Percentiles rank a stretch among this genome's conserved stretches.
phyloP scores from a whole-genome alignment of 768 basidiomycete species.

The Psilocybe sp. region DNA sequence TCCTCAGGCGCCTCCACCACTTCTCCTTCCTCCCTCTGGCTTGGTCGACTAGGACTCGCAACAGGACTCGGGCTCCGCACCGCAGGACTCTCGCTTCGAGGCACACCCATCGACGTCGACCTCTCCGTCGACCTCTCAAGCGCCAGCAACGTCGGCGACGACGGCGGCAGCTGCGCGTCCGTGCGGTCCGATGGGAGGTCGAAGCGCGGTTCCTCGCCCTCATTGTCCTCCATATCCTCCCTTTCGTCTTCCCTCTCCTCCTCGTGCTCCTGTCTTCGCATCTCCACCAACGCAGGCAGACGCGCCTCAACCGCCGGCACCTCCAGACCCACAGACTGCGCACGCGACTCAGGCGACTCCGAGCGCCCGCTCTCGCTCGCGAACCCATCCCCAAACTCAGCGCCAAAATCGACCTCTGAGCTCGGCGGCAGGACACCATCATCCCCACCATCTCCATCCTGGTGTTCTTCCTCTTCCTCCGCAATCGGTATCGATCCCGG shows the following conservation, averaged over 20 bases:
- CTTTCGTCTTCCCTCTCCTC: background rate
- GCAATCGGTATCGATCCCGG: too few species aligned
- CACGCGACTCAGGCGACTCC: too few species aligned
- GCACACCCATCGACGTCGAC: conserved; percentile 21
- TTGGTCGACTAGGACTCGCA: conserved; percentile 12
- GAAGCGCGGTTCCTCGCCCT: background rate
- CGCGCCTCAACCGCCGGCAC: background rate
- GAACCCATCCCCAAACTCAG: too few species aligned
- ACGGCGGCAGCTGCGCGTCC: conserved; percentile 19
- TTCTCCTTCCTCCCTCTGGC: conserved; percentile 28
- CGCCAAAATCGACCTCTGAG: too few species aligned
- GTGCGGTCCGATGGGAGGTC: too few species aligned
- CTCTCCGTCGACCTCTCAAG: conserved; percentile 14
- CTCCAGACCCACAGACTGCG: background rate
- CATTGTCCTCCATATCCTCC: background rate
- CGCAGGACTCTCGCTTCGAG: conserved; percentile 5
- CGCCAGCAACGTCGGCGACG: conserved; percentile 16
- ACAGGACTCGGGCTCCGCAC: too few species aligned
- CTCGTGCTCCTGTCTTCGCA: background rate
- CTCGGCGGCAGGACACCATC: too few species aligned
- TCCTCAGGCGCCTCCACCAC: conserved; percentile 20
- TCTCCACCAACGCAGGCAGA: conserved; percentile 1
- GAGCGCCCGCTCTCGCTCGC: too few species aligned
- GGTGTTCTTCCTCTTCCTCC: too few species aligned
- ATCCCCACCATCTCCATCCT: too few species aligned